Evolutionary conservation across 768 basidiomycete species (phyloP), one percentile per base, ranked within the genome.

Genomic region (Tricholoma furcatifolium): DNA sequence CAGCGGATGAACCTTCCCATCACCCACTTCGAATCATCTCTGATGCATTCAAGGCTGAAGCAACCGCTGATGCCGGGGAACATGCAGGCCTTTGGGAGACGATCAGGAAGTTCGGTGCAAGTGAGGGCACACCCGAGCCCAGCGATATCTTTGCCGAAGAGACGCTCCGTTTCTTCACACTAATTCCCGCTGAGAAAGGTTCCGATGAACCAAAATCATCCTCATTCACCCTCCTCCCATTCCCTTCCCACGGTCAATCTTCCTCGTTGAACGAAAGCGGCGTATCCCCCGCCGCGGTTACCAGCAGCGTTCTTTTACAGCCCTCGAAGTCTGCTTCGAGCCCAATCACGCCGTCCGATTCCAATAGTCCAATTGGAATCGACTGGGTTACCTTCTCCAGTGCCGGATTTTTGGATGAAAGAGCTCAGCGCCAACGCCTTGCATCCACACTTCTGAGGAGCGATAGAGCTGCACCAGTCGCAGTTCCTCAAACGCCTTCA

Each of bases 341-440:
- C 27, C 65, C 68, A 41, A 56, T 49, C 55, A 63, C 24, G 23
- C 67, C 44, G 60, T 69, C 56, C 31, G 57, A n/a, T 60, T n/a
- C 39, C 18, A 53, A 54, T 40, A 59, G 36, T 57, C 55, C 59
- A 3, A 50, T 71, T 43, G 63, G 68, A 45, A 60, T 74, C 43
- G 85, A 88, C 59, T 91, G 89, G 89, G 64, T 74, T 5, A 79
- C 84, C 35, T 91, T 91, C 66, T 83, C 87, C 0, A 68, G 78
- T 1, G 70, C 79, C 1, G 89, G 89, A 3, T 91, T 87, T 65
- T 65, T 79, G 11, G 72, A 77, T 38, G 59, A 71, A 0, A 67
- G 72, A 6, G 62, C 73, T 9, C 62, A 68, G 14, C 68, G 66
- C 15, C 62, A 68, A 0, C 76, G 78, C 17, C 76, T 91, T 4